phyloP scores from a whole-genome alignment of 352 stramenopile genomes.

The Blastocystis sp. region DNA sequence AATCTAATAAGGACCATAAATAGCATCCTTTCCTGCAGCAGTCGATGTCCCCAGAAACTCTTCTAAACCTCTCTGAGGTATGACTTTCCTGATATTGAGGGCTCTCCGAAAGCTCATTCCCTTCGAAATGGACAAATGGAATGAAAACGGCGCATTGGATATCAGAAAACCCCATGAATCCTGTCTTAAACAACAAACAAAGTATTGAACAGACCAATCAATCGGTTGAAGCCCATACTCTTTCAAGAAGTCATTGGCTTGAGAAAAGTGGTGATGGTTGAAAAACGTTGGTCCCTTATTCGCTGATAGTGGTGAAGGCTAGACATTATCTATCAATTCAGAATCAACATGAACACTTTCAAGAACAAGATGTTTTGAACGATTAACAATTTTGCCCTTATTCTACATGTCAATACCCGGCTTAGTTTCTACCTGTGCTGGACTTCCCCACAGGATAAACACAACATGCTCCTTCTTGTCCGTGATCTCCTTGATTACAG shows the following conservation, averaged over 20 bases:
- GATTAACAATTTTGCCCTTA: constrained; percentile 32
- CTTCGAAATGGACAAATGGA: background rate
- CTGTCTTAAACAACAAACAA: constrained; percentile 2
- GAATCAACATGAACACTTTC: constrained; percentile 29
- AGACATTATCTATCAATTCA: background rate
- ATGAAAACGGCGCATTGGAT: background rate
- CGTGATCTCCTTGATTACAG: constrained; percentile 79
- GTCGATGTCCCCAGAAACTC: constrained; percentile 15
- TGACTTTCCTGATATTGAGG: background rate
- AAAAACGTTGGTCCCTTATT: constrained; percentile 57
- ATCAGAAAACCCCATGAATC: background rate
- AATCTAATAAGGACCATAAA: constrained; percentile 1
- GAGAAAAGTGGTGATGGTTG: constrained; percentile 60
- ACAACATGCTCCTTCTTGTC: constrained; percentile 78
- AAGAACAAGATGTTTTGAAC: constrained; percentile 35
- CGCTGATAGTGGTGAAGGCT: constrained; percentile 51
- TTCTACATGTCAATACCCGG: background rate
- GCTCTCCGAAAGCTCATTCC: constrained; percentile 36
- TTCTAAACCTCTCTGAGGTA: constrained; percentile 52
- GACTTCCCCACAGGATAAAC: constrained; percentile 95
- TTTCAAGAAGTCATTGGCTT: constrained; percentile 52
- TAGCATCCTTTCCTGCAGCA: background rate
- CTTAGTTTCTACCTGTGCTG: constrained; percentile 71
- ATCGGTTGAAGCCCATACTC: constrained; percentile 74
- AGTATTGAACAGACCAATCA: constrained; percentile 69